These are phyloP conservation scores for Tubosaeta brunneosetosa DNA, from an alignment of 768 basidiomycete species.

Conservation along the genomic window DNA sequence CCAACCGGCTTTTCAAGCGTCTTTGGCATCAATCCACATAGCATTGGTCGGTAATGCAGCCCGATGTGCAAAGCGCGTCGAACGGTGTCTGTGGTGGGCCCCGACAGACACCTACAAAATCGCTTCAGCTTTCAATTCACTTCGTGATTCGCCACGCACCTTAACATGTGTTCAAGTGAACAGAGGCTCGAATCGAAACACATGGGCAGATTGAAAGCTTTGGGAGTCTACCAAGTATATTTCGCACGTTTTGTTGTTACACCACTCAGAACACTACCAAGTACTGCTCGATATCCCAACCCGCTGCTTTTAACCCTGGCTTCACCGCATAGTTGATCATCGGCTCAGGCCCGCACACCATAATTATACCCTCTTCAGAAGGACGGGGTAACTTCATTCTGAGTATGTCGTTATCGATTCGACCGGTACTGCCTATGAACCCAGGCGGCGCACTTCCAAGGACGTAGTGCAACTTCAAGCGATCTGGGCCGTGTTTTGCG, in stretches of 20 bases:
- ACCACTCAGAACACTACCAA: slow-evolving; percentile 33
- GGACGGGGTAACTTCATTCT: slow-evolving; percentile 38
- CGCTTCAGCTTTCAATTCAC: too few species aligned
- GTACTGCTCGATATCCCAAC: slow-evolving; percentile 33
- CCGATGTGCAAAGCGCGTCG: too few species aligned
- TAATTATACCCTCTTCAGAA: slow-evolving; percentile 35
- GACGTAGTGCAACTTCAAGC: slow-evolving; percentile 42
- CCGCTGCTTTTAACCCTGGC: slow-evolving; percentile 29
- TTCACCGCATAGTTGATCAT: slow-evolving; percentile 34
- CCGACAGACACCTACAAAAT: too few species aligned
- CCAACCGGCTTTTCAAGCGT: background rate
- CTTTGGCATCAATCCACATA: background rate
- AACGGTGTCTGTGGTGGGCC: too few species aligned
- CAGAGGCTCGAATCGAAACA: too few species aligned
- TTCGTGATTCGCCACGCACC: too few species aligned
- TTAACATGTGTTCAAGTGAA: too few species aligned
- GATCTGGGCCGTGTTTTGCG: slow-evolving; percentile 21
- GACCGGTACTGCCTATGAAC: slow-evolving; percentile 41
- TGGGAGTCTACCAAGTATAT: background rate
- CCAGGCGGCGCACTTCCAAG: slow-evolving; percentile 31
- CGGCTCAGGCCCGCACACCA: slow-evolving; percentile 48
- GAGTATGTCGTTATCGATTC: slow-evolving; percentile 39
- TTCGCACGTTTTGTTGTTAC: background rate
- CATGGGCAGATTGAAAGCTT: too few species aligned
- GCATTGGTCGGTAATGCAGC: too few species aligned